phyloP scores from a whole-genome alignment of 345 rosid species.

The Brassica nigra region DNA sequence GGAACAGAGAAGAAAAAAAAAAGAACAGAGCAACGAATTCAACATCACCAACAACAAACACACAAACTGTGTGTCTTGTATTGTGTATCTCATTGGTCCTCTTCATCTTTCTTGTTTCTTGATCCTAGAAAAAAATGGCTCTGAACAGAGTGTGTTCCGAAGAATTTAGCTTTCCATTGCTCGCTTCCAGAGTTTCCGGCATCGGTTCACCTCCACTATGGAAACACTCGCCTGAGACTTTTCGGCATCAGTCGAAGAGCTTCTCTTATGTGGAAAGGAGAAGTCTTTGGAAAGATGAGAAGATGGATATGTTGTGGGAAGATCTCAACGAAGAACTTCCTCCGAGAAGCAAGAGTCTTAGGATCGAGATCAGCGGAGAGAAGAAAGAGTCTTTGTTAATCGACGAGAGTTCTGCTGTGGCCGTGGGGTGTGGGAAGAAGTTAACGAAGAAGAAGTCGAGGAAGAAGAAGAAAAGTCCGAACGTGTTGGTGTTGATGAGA shows the following conservation, averaged over 20 bases:
- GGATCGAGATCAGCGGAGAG: neutral
- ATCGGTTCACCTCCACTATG: conserved; percentile 78
- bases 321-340: conserved; percentile 71
- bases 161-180: conserved; percentile 74
- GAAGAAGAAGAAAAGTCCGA: conserved; percentile 36
- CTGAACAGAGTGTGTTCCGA: conserved; percentile 38
- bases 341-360: conserved; percentile 31
- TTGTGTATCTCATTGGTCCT: conserved; percentile 17
- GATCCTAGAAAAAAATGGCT: conserved; percentile 34
- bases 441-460: conserved; percentile 33
- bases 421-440: conserved; percentile 43
- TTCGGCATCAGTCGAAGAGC: conserved; percentile 42
- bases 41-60: conserved; percentile 40
- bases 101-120: neutral
- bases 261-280: conserved; percentile 41
- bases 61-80: conserved; percentile 31
- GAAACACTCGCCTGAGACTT: conserved; percentile 50
- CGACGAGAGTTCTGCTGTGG: conserved; percentile 20
- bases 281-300: conserved; percentile 43
- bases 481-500: conserved; percentile 51
- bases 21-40: conserved; percentile 45
- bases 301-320: conserved; percentile 90
- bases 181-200: conserved; percentile 35
- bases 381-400: conserved; percentile 5
- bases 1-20: conserved; percentile 4